Conservation (phyloP, 768 basidiomycete species). For the Russula lepida region DNA sequence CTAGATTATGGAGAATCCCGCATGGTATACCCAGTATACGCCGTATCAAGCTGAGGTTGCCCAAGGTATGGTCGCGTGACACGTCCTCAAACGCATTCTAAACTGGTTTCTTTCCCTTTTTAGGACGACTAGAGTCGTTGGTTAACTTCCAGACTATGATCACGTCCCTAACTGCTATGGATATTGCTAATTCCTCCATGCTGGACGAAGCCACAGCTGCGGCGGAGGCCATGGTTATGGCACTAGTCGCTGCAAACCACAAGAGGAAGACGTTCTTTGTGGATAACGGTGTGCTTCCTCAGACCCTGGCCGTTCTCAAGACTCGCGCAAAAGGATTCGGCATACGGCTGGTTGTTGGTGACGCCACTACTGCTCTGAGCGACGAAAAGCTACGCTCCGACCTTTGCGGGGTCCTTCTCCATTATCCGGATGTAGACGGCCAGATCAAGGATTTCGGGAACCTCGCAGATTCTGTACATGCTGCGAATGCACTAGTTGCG, state of each 20-base stretch:
- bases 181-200: constrained; percentile 92
- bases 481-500: constrained; percentile 68
- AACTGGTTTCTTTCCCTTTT: neutral
- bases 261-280: constrained; percentile 82
- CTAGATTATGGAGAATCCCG: constrained; percentile 88
- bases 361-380: constrained; percentile 42
- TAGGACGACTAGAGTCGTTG: constrained; percentile 91
- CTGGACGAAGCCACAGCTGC: constrained; percentile 94
- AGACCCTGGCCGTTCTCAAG: constrained; percentile 81
- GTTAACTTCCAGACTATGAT: constrained; percentile 98
- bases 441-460: constrained; percentile 62
- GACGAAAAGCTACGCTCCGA: constrained; percentile 49
- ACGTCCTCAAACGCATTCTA: neutral
- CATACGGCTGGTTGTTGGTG: constrained; percentile 68
- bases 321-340: constrained; percentile 93
- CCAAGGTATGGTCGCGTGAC: constrained; percentile 55
- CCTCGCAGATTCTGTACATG: constrained; percentile 63
- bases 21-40: constrained; percentile 96
- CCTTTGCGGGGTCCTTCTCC: constrained; percentile 81
- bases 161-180: constrained; percentile 87
- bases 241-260: constrained; percentile 55
- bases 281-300: constrained; percentile 74
- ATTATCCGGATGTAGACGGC: constrained; percentile 92
- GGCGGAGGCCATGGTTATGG: constrained; percentile 96
- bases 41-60: constrained; percentile 97